These are phyloP conservation scores for Trametes sanguinea DNA, from an alignment of 768 basidiomycete species.

Conservation along the genomic window DNA sequence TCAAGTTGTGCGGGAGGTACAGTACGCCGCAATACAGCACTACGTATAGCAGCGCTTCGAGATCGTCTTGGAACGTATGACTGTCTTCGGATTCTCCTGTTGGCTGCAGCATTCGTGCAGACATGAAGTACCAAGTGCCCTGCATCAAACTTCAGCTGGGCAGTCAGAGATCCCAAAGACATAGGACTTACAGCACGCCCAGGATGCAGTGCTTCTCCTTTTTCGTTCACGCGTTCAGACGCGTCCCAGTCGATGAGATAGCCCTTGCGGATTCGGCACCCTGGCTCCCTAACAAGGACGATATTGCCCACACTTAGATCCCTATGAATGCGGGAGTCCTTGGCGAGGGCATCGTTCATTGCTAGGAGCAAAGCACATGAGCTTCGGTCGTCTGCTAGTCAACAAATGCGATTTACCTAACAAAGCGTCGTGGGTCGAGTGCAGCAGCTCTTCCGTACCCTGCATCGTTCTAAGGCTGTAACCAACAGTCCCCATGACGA, in stretches of 20 bases:
- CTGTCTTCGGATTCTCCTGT: too few relatives aligned
- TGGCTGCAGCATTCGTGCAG: background rate
- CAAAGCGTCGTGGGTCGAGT: background rate
- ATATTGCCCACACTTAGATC: slow-evolving; percentile 11
- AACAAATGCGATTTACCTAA: background rate
- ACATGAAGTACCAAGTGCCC: slow-evolving; percentile 20
- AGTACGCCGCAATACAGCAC: slow-evolving; percentile 7
- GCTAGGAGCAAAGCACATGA: background rate
- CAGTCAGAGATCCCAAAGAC: background rate
- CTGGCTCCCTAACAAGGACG: slow-evolving; percentile 5
- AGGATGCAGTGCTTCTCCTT: background rate
- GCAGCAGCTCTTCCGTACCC: slow-evolving; percentile 12
- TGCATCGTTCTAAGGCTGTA: background rate
- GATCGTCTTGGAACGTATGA: slow-evolving; percentile 17
- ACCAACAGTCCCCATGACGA: background rate
- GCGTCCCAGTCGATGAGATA: slow-evolving; percentile 19
- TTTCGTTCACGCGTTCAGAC: background rate
- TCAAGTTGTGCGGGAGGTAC: background rate
- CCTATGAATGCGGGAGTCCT: slow-evolving; percentile 5
- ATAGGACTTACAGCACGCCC: background rate
- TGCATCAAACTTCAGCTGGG: background rate
- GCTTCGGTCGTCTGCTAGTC: too few relatives aligned
- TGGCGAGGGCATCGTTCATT: slow-evolving; percentile 6
- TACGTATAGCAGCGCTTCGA: slow-evolving; percentile 19
- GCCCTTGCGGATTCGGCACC: background rate